These are phyloP conservation scores for Anacardium occidentale DNA, from an alignment of 345 rosid species.

Conservation along the genomic window DNA sequence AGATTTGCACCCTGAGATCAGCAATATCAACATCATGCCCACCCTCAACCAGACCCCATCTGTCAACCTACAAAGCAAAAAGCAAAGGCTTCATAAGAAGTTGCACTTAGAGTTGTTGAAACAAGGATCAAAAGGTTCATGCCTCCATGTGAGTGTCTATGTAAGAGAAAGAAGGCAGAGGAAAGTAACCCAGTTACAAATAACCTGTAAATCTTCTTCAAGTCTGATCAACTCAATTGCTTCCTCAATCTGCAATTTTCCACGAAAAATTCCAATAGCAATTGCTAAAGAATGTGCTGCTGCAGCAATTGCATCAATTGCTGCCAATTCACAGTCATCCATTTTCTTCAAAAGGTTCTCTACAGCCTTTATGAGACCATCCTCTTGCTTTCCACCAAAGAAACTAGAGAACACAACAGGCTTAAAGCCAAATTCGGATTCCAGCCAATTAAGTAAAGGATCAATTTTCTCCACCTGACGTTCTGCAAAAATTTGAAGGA, in stretches of 20 bases:
- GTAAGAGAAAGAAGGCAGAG: neutral
- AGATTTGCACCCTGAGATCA: constrained; percentile 84
- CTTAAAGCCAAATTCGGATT: constrained; percentile 75
- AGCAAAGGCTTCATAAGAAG: constrained; percentile 4
- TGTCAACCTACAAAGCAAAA: constrained; percentile 58
- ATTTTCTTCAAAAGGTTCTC: constrained; percentile 61
- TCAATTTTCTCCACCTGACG: constrained; percentile 78
- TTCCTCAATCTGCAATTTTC: constrained; percentile 79
- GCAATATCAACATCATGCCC: constrained; percentile 94
- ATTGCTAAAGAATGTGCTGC: constrained; percentile 79
- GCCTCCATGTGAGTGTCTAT: neutral
- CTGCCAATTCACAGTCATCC: constrained; percentile 78
- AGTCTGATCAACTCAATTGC: constrained; percentile 84
- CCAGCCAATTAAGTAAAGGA: constrained; percentile 83
- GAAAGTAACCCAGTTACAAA: neutral
- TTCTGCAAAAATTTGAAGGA: constrained; percentile 38
- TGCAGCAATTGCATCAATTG: constrained; percentile 85
- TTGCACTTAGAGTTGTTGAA: neutral
- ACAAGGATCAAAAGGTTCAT: neutral
- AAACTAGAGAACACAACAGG: constrained; percentile 73
- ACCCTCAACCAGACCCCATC: constrained; percentile 97
- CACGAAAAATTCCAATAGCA: constrained; percentile 61
- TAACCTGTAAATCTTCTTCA: constrained; percentile 96
- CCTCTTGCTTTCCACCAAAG: constrained; percentile 89
- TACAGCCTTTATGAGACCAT: constrained; percentile 64